Evolutionary conservation across 2,329 filamentous ascomycete genomes (phyloP).

Genomic region (Penicillium sclerotigenum): DNA sequence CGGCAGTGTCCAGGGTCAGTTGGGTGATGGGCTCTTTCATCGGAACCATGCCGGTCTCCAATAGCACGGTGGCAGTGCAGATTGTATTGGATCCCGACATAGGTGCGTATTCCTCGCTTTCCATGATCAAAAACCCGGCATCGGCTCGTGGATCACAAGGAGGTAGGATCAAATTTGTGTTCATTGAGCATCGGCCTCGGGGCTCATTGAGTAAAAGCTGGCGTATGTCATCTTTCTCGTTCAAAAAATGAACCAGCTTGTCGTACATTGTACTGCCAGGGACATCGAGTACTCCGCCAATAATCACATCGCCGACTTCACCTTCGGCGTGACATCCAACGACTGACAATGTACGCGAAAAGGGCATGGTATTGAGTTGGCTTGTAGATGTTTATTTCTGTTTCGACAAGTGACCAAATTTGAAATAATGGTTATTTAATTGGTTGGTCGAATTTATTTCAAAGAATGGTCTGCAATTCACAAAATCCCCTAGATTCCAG

Average conservation of each 20-base stretch:
- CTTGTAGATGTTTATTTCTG: background rate
- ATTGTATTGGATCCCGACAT: conserved; percentile 50
- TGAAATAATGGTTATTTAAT: background rate
- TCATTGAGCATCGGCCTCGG: conserved; percentile 44
- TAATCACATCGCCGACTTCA: conserved; percentile 50
- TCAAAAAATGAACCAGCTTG: conserved; percentile 46
- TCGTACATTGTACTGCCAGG: conserved; percentile 48
- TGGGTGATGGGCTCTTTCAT: conserved; percentile 47
- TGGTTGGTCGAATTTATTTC: background rate
- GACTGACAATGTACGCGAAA: conserved; percentile 22
- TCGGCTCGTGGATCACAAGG: conserved; percentile 47
- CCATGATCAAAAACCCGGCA: conserved; percentile 48
- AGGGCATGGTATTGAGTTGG: conserved; percentile 12
- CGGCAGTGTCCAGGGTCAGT: conserved; percentile 45
- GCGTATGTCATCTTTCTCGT: conserved; percentile 42
- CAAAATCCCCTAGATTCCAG: background rate
- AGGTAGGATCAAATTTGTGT: conserved; percentile 42
- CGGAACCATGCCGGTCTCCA: conserved; percentile 49
- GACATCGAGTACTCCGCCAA: conserved; percentile 48
- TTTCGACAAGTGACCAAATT: background rate
- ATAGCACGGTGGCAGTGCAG: conserved; percentile 44
- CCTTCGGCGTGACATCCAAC: conserved; percentile 29
- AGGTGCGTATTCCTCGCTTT: conserved; percentile 46
- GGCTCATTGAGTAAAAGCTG: conserved; percentile 48
- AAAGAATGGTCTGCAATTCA: background rate